These are phyloP conservation scores for Cercospora berteroae DNA, from an alignment of 2,329 filamentous ascomycete genomes.

Conservation along the genomic window DNA sequence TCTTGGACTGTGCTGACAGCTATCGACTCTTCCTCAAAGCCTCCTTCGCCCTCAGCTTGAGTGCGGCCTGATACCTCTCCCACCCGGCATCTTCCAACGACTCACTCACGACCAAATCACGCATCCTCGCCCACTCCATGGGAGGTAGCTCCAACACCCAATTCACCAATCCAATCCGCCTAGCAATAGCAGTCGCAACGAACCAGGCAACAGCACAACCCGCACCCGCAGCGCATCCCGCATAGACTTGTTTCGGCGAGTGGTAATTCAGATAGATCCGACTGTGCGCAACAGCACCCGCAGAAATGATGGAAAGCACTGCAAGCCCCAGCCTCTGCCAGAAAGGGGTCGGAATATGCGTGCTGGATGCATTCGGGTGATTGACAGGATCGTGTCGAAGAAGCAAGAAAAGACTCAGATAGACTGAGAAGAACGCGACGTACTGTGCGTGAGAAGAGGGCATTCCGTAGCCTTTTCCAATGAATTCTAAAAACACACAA, in stretches of 20 bases:
- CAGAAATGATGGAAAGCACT: slow-evolving; percentile 41
- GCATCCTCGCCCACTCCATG: slow-evolving; percentile 65
- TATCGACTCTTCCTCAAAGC: slow-evolving; percentile 24
- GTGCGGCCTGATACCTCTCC: slow-evolving; percentile 76
- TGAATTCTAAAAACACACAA: slow-evolving; percentile 54
- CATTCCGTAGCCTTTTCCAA: slow-evolving; percentile 96
- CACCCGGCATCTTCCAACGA: slow-evolving; percentile 89
- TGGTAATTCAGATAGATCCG: slow-evolving; percentile 92
- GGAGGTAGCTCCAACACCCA: slow-evolving; percentile 68
- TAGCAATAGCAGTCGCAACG: slow-evolving; percentile 61
- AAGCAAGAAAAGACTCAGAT: slow-evolving; percentile 78
- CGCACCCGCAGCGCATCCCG: slow-evolving; percentile 69
- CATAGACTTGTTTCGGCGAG: slow-evolving; percentile 81
- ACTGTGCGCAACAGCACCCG: slow-evolving; percentile 66
- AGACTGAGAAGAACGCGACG: slow-evolving; percentile 84
- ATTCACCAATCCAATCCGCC: slow-evolving; percentile 66
- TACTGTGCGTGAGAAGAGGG: slow-evolving; percentile 94
- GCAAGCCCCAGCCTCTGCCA: slow-evolving; percentile 59
- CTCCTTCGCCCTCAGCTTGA: slow-evolving; percentile 35
- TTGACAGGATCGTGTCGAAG: slow-evolving; percentile 66
- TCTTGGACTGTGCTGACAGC: too few relatives aligned
- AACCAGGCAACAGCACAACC: slow-evolving; percentile 79
- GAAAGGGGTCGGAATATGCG: slow-evolving; percentile 58
- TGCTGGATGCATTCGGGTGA: slow-evolving; percentile 43
- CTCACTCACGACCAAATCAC: slow-evolving; percentile 83